Conservation (phyloP, 768 basidiomycete genomes). For the Paxillus rubicundulus region DNA sequence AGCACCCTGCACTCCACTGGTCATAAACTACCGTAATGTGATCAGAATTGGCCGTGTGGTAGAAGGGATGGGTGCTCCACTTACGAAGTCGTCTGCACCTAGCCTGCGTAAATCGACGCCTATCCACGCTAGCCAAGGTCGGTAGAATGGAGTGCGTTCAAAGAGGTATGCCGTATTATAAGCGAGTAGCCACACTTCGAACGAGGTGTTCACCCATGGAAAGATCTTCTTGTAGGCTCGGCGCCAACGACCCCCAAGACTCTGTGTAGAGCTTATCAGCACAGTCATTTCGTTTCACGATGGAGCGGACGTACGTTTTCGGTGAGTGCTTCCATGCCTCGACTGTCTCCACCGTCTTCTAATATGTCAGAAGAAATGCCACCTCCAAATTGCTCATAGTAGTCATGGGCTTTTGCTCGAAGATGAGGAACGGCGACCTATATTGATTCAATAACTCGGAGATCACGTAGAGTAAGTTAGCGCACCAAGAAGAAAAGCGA, state of each 20-base stretch:
- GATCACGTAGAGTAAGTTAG: neutral
- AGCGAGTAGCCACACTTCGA: conserved; percentile 78
- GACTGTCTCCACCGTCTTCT: conserved; percentile 48
- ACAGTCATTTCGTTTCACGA: neutral
- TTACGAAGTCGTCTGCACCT: conserved; percentile 74
- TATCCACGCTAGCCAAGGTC: conserved; percentile 89
- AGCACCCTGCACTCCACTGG: conserved; percentile 12
- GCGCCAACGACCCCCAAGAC: conserved; percentile 50
- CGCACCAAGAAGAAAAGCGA: conserved; percentile 81
- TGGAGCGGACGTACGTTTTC: conserved; percentile 46
- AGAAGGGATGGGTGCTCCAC: conserved; percentile 21
- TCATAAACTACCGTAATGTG: conserved; percentile 14
- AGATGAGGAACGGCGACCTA: conserved; percentile 86
- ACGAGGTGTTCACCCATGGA: conserved; percentile 75
- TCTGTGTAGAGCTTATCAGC: conserved; percentile 35
- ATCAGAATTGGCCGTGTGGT: conserved; percentile 2
- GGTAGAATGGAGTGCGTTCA: conserved; percentile 78
- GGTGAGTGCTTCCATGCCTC: conserved; percentile 44
- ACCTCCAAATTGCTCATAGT: conserved; percentile 88
- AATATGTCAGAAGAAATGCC: conserved; percentile 66
- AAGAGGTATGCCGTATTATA: conserved; percentile 92
- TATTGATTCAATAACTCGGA: conserved; percentile 1
- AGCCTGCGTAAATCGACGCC: conserved; percentile 81
- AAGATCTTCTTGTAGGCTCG: conserved; percentile 70
- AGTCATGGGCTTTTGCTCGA: conserved; percentile 84